Conservation (phyloP, 208 protist genomes). For the Crithidia thermophila region DNA sequence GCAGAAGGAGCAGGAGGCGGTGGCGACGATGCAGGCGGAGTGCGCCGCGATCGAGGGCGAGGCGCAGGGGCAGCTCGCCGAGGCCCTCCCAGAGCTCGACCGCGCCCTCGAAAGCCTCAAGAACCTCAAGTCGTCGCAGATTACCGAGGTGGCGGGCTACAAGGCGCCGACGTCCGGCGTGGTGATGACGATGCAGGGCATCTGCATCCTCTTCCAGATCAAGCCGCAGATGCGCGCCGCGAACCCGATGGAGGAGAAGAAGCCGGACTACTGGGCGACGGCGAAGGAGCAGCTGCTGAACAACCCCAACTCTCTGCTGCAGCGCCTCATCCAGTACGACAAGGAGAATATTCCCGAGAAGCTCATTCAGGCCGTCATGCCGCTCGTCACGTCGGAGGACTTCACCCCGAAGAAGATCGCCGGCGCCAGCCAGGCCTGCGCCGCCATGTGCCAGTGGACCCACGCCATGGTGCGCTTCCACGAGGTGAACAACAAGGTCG, state of each 20-base stretch:
- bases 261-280: conserved; percentile 97
- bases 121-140: conserved; percentile 96
- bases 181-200: conserved; percentile 97
- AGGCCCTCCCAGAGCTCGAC: conserved; percentile 98
- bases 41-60: conserved; percentile 95
- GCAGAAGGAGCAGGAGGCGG: conserved; percentile 92
- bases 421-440: conserved; percentile 96
- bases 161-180: conserved; percentile 96
- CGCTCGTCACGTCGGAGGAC: conserved; percentile 93
- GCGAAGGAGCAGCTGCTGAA: conserved; percentile 93
- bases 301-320: conserved; percentile 92
- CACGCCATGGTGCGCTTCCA: conserved; percentile 98
- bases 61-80: conserved; percentile 94
- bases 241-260: conserved; percentile 95
- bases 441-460: conserved; percentile 98
- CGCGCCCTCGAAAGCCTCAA: conserved; percentile 95
- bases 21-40: conserved; percentile 92
- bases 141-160: conserved; percentile 97
- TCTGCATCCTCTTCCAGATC: conserved; percentile 98
- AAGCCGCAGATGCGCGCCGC: conserved; percentile 95
- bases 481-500: conserved; percentile 95
- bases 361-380: conserved; percentile 95
- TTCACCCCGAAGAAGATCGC: conserved; percentile 96
- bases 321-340: conserved; percentile 95
- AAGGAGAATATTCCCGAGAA: conserved; percentile 96